Base-by-base conservation (phyloP, 2,329 filamentous ascomycete species). In the Eutypella sp. region DNA sequence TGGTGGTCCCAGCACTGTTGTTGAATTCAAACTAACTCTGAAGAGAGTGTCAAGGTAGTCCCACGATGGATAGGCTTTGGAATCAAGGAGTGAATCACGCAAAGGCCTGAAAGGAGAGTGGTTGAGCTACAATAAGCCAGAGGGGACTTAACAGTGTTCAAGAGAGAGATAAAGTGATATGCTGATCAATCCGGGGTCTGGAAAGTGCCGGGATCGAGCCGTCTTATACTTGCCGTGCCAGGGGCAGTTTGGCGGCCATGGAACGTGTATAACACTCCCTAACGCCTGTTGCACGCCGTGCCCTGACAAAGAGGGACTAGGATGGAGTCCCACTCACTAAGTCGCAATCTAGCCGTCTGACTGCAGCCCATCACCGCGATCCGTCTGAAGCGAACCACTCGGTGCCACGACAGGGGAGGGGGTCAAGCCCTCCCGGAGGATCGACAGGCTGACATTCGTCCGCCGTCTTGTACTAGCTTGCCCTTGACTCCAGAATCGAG, bases 11-110 rank as follows among this genome's bases (percentile, higher is more conserved):
- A 33, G 20, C 41, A 34, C 37, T 33, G 31, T 45, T 27, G 44
- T 44, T 20, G 41, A 36, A 47, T 51, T 48, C 51, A 48, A 46
- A 42, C 45, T 41, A 20, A 45, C 44, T 44, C 37, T n/a, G 42
- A 50, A 53, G 42, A 49, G 31, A 45, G 48, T 50, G 41, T 48
- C 8, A 23, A 34, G 48, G 41, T 45, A 52, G 56, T 50, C 56
- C 44, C 49, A 43, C 51, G 47, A 54, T 56, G 13, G 47, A 49
- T 31, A 46, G 42, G 51, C 45, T 47, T 53, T 29, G 42, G 53
- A 48, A 53, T 54, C 44, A 63, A 62, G 39, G 60, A 63, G 47
- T 60, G 60, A 58, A 55, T 56, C 54, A 57, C 53, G 56, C 53
- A 25, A 50, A 44, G 43, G 44, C 47, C 40, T 45, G 41, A 37